Base-by-base conservation (phyloP, 495 filamentous ascomycete genomes). In the Elaphomyces granulatus region DNA sequence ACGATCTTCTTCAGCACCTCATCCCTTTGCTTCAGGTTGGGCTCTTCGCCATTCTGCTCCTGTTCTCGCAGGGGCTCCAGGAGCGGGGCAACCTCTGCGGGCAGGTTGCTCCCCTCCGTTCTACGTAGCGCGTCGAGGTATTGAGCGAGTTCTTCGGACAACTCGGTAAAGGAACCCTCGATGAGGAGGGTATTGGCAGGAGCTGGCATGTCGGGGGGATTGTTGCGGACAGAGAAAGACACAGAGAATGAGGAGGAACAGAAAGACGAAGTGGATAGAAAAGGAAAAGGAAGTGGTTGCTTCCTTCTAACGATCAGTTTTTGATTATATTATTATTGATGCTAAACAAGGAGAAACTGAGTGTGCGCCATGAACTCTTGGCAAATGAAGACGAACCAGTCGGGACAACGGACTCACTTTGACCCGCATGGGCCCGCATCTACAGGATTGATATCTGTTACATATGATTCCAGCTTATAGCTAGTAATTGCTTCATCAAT, bases 1-100 rank as follows among this genome's bases (percentile, higher is more conserved):
- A 94, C 81, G 38, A 95, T 71, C 67, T 82, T 83, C 70, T 88
- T 86, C 23, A 98, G 70, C 20, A 78, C 80, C 51, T 87, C 87
- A 59, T 94, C 85, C 51, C 78, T 75, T 62, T 87, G 68, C 52
- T 78, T 76, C 20, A 58, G 48, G 42, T 67, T 56, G 42, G 60
- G 52, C 45, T 66, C 53, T 41, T 55, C 51, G 39, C 62, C 62
- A 40, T 52, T 53, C 47, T 66, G 61, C 61, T 68, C 65, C 53
- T 67, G 58, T 50, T 67, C 40, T 50, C 61, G 65, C 49, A 68
- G 56, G 54, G 77, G 69, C 57, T 74, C 66, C 38, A 94, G 66
- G 42, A 86, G 70, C 40, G 78, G 71, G 59, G 74, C 63, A 52
- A 88, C 72, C 41, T 93, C 81, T 49, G 79, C 64, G 51, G 73